Base-by-base conservation (phyloP, 129 eudicot genomes). In the Mikania micrantha region DNA sequence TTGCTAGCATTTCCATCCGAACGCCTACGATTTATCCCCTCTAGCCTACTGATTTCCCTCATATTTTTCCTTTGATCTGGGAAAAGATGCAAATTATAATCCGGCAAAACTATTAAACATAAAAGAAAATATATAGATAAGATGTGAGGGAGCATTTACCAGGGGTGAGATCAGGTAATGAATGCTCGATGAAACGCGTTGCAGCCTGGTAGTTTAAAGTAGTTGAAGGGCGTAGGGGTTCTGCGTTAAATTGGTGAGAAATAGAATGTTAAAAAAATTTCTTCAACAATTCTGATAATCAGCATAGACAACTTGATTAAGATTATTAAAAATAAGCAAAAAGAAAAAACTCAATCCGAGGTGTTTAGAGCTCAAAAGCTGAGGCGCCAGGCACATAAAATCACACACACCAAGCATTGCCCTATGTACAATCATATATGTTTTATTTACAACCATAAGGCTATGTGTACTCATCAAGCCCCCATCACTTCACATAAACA, bases 181-280 rank as follows among this genome's bases (percentile, higher is more conserved):
- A 93, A 77, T 93, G 99, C 78, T 85, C 94, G 17, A 93, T 89
- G 73, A 93, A 87, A 36, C 99, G 95, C 22, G 96, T 79, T 56
- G 99, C 99, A 52, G 92, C 99, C 49, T 73, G 90, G 45, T 81
- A 70, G 79, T 93, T 93, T 57, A 93, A 31, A 15, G 83, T 86
- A 6, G 92, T 69, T 15, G 86, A 80, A 69, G 99, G 96, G 38
- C 95, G 80, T 68, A 89, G 53, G 25, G 99, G 96, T 19, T 86
- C 99, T 93, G 68, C 88, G 84, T 39, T 34, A 22, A 62, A 28
- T 22, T 35, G 68, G 19, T 4, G n/a, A 2, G 39, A 38, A 31
- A 63, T 38, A 59, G n/a, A n/a, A n/a, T n/a, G n/a, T n/a, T 44
- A 29, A 68, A 21, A 20, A 49, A 57, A 15, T 17, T 25, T 70